Conservation (phyloP, 1,284 basidiomycete genomes). For the Microbotryum saponariae region DNA sequence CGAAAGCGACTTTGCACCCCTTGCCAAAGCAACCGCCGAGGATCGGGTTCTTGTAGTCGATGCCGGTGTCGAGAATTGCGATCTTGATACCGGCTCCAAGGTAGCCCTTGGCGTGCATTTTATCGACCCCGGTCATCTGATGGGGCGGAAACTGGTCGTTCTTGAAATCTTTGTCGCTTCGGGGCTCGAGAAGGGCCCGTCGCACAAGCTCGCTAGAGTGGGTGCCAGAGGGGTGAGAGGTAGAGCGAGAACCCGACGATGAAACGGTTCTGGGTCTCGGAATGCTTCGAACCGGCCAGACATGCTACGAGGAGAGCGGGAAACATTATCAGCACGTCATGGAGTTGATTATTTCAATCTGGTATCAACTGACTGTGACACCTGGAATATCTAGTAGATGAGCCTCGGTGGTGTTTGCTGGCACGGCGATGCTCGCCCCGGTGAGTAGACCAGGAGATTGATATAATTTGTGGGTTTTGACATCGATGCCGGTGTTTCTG, state of each 20-base stretch:
- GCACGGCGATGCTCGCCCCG: too few species aligned
- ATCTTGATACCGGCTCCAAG: constrained; percentile 24
- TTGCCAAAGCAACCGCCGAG: constrained; percentile 58
- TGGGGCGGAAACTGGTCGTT: constrained; percentile 50
- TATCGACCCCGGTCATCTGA: constrained; percentile 51
- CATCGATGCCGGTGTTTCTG: too few species aligned
- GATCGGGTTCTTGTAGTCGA: constrained; percentile 43
- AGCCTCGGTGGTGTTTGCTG: too few species aligned
- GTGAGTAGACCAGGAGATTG: too few species aligned
- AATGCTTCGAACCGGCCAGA: constrained; percentile 20
- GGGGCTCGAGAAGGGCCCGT: background rate
- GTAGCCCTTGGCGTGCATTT: constrained; percentile 41
- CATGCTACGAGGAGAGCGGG: constrained; percentile 1
- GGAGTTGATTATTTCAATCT: background rate
- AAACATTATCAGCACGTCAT: background rate
- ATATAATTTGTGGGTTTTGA: too few species aligned
- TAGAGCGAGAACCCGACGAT: background rate
- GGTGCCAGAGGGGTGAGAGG: too few species aligned
- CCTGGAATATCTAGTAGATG: constrained; percentile 11
- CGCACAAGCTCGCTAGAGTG: too few species aligned
- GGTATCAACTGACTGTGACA: constrained; percentile 8
- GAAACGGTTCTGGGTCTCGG: background rate
- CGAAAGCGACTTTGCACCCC: constrained; percentile 56
- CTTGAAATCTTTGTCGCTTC: constrained; percentile 39
- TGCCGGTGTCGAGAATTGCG: constrained; percentile 34